Conservation (phyloP, 805 yeast species). For the Teunomyces stri region DNA sequence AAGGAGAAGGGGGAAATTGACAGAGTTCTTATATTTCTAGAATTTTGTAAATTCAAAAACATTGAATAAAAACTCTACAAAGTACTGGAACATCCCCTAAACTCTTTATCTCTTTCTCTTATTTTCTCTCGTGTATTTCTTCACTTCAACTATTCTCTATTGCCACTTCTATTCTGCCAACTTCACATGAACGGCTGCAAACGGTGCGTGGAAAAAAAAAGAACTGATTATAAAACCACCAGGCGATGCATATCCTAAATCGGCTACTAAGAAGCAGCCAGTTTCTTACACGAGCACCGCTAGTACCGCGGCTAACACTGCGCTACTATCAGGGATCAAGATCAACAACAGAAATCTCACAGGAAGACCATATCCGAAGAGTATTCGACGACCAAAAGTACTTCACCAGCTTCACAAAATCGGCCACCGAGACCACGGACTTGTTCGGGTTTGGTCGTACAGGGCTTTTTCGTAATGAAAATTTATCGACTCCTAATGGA, state of each 20-base stretch:
- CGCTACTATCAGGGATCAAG: not conserved
- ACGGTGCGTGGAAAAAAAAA: not conserved
- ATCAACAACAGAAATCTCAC: not conserved
- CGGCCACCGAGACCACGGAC: slow-evolving; percentile 9
- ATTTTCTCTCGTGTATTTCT: no score
- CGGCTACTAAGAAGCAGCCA: slow-evolving; percentile 4
- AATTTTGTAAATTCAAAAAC: no score
- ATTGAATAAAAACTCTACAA: no score
- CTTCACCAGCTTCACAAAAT: slow-evolving; percentile 51
- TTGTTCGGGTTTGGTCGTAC: slow-evolving; percentile 19
- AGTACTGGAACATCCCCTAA: no score
- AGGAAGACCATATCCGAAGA: slow-evolving; percentile 29
- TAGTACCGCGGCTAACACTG: not conserved
- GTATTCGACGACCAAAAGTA: slow-evolving; percentile 62
- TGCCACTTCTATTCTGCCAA: not conserved
- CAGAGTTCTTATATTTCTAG: no score
- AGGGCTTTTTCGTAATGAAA: slow-evolving; percentile 77
- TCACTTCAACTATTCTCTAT: not conserved
- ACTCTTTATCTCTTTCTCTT: no score
- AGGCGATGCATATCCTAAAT: not conserved
- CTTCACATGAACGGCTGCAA: not conserved
- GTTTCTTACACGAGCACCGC: not conserved
- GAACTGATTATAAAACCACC: not conserved
- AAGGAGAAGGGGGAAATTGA: no score
- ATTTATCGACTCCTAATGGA: slow-evolving; percentile 68